Evolutionary conservation across 257 asterid genomes (phyloP).

Genomic region (Ilex asprella): DNA sequence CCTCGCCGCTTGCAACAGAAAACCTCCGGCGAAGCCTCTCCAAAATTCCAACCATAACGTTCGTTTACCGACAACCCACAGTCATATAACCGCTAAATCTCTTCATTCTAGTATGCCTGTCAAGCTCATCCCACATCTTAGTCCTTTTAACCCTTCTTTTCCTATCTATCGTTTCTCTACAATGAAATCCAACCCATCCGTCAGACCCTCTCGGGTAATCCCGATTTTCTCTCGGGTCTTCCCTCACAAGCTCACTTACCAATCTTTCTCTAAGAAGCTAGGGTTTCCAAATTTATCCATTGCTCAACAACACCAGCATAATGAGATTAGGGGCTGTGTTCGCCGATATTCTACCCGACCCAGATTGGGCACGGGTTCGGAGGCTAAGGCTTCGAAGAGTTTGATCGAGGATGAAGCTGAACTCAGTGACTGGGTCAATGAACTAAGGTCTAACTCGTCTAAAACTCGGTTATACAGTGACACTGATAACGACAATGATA

Average conservation of each 20-base stretch:
- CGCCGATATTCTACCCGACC: constrained; percentile 35
- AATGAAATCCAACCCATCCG: constrained; percentile 19
- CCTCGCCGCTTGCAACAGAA: constrained; percentile 3
- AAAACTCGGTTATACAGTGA: constrained; percentile 54
- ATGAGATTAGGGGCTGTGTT: not conserved
- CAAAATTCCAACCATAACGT: constrained; percentile 4
- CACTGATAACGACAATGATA: constrained; percentile 43
- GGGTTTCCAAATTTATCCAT: constrained; percentile 23
- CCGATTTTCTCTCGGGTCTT: constrained; percentile 54
- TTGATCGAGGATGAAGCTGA: constrained; percentile 96
- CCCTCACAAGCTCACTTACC: constrained; percentile 48
- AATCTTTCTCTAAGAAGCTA: constrained; percentile 10
- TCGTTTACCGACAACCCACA: no score
- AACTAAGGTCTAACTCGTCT: constrained; percentile 53
- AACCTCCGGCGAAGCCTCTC: constrained; percentile 12
- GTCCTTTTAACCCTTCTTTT: constrained; percentile 18
- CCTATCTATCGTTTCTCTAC: constrained; percentile 18
- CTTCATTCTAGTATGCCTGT: constrained; percentile 30
- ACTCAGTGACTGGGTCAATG: constrained; percentile 85
- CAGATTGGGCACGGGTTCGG: constrained; percentile 33
- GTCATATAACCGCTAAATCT: not conserved
- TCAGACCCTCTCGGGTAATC: constrained; percentile 19
- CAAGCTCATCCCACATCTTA: constrained; percentile 42
- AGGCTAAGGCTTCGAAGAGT: constrained; percentile 45
- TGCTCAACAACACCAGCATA: constrained; percentile 6